Base-by-base conservation (phyloP, 192 early-diverging fungal species). In the Backusella liffmaniae region DNA sequence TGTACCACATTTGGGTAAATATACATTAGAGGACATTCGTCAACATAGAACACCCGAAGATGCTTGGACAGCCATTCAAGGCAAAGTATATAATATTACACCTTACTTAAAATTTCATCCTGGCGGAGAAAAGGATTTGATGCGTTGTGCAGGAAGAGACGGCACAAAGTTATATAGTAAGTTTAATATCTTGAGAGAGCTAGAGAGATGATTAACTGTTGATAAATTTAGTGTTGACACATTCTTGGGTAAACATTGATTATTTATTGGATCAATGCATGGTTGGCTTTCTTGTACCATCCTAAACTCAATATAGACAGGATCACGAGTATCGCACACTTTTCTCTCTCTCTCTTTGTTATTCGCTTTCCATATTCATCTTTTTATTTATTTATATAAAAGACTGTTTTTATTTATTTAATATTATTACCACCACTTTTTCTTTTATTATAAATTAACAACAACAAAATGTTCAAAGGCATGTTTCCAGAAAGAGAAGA, bases 231-330 rank as follows among this genome's bases (percentile, higher is more conserved):
- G 88, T 88, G 82, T 35, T 84, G 59, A 95, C 92, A 12, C 98
- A 99, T 83, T 85, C 92, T 67, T 99, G 98, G 98, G 96, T 99
- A 23, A 99, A 99, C 78, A 84, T 91, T 26, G 96, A 98, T n/a
- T 88, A 83, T 23, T 87, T 97, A 84, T 85, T 97, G 30, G 93
- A 96, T 66, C 87, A 90, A 66, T 97, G 96, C 67, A 77, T 93
- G 13, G 90, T 95, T 29, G 94, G 94, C 13, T 86, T 85, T 72
- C 59, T 90, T 32, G 79, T 83, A 26, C 70, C 79, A n/a, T 70
- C 69, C 10, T 59, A 59, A 59, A 51, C 12, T 9, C 23, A 59
- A 59, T 26, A 26, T 23, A 59, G 23, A 59, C 23, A 9, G 6
- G 6, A 59, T 59, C 53, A 59, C 53, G 53, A 21, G 53, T 7